Base-by-base conservation (phyloP, 2,329 filamentous ascomycete genomes). In the Pseudogymnoascus sp. region DNA sequence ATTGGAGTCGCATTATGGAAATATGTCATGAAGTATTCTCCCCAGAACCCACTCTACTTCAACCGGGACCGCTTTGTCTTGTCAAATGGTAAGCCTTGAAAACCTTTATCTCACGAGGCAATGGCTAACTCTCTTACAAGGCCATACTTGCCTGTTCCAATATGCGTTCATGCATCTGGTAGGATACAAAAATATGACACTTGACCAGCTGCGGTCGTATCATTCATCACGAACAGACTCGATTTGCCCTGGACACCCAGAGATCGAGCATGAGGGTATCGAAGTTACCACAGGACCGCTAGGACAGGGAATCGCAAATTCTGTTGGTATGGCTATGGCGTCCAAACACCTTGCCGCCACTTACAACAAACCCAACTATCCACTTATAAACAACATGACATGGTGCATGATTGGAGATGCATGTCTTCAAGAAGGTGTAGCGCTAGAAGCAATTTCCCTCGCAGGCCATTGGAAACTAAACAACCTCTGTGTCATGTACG, bases 321-420 rank as follows among this genome's bases (percentile, higher is more conserved):
- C 42, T 11, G 21, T 25, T n/a, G 42, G 42, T 28, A 66, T 82
- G 16, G 80, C 80, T 2, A 78, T 81, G 67, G 79, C 80, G 0
- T 75, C 77, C 0, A 80, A 80, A 66, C 75, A 81, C 60, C 71
- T 81, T 6, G 75, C 73, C 10, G 77, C 78, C 2, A 77, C 71
- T 5, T 82, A 77, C 69, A 82, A 81, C 66, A 73, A 70, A 23
- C 77, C 77, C 0, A 73, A 72, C 2, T 78, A 73, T 60, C 72
- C 76, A 4, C 66, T 82, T 1, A 74, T 81, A 2, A 71, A 75
- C 5, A 79, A 78, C 62, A 74, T 74, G 38, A 80, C 76, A 18
- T 82, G 75, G 73, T 81, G 79, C 60, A 80, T 80, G 75, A 74
- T 77, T 60, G 79, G 79, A 28, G 79, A 82, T 68, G 80, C 76